A percentile compares a stretch with the other conserved stretches of the same genome.
Conservation (phyloP, 768 basidiomycete species). For the Pleurotus tuber-regium region DNA sequence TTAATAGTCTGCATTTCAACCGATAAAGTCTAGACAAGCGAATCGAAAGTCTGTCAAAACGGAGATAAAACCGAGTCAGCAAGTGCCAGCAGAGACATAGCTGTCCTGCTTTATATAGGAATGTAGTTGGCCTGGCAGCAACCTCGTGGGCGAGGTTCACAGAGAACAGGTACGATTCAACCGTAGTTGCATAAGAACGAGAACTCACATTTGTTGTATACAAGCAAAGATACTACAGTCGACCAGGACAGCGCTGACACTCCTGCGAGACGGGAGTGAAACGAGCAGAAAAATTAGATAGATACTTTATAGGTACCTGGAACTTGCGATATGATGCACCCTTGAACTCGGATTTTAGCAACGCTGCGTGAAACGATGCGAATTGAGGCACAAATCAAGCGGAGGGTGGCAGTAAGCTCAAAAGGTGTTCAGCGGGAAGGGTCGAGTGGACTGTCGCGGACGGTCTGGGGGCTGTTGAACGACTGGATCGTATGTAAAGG, state of each 20-base stretch:
- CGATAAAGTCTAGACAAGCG: constrained; percentile 14
- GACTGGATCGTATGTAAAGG: constrained; percentile 37
- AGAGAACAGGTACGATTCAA: constrained; percentile 8
- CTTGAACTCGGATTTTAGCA: constrained; percentile 1
- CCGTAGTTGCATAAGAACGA: background rate
- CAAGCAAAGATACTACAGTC: constrained; percentile 11
- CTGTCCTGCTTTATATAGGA: constrained; percentile 11
- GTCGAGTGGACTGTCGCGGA: constrained; percentile 39
- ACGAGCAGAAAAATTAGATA: constrained; percentile 1
- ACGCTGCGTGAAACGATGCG: background rate
- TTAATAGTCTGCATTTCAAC: constrained; percentile 91
- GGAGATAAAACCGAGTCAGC: constrained; percentile 7
- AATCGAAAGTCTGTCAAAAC: background rate
- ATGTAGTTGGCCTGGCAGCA: constrained; percentile 31
- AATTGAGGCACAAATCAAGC: constrained; percentile 7
- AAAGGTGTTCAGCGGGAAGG: constrained; percentile 17
- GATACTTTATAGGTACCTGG: background rate
- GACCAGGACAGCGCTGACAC: background rate
- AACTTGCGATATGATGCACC: constrained; percentile 3
- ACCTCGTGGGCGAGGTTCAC: constrained; percentile 37
- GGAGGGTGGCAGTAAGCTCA: constrained; percentile 13
- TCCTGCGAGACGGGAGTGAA: background rate
- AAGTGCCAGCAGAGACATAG: background rate
- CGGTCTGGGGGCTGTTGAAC: constrained; percentile 35
- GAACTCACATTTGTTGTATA: constrained; percentile 6